These are phyloP conservation scores for Rutstroemia sp. DNA, from an alignment of 2,329 filamentous ascomycete species.

Conservation along the genomic window DNA sequence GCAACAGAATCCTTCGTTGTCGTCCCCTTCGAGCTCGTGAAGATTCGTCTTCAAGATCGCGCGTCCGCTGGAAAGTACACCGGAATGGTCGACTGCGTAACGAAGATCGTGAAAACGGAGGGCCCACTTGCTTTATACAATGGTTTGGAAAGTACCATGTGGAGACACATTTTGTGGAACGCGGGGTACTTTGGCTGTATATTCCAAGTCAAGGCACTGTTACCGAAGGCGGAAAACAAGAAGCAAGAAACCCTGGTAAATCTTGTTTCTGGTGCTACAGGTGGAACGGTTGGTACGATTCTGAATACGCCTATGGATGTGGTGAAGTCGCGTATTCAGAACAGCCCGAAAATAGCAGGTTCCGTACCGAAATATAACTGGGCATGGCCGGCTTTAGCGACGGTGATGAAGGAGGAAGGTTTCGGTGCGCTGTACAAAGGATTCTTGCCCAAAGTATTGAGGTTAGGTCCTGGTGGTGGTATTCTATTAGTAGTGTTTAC, in stretches of 20 bases:
- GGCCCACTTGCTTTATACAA: conserved; percentile 89
- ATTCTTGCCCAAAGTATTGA: conserved; percentile 89
- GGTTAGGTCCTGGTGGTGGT: conserved; percentile 55
- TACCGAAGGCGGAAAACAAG: conserved; percentile 79
- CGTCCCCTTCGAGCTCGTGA: conserved; percentile 96
- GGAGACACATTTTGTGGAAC: conserved; percentile 94
- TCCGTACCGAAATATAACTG: conserved; percentile 93
- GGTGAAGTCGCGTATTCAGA: conserved; percentile 97
- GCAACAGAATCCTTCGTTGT: conserved; percentile 96
- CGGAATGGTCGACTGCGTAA: conserved; percentile 71
- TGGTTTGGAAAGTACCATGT: conserved; percentile 91
- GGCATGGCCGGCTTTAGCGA: conserved; percentile 82
- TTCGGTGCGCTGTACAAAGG: conserved; percentile 93
- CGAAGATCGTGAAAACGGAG: conserved; percentile 77
- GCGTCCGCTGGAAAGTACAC: conserved; percentile 84
- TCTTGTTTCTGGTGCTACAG: conserved; percentile 75
- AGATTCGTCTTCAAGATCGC: conserved; percentile 95
- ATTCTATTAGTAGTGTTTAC: conserved; percentile 81
- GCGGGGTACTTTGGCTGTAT: conserved; percentile 97
- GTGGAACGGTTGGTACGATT: conserved; percentile 85
- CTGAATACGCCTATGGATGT: conserved; percentile 96
- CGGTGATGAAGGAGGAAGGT: conserved; percentile 88
- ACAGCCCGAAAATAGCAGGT: conserved; percentile 77
- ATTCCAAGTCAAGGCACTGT: conserved; percentile 83
- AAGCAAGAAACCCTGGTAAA: conserved; percentile 77